Conservation (phyloP, 441 rosid genomes). For the Pelargonium fulgidum region DNA sequence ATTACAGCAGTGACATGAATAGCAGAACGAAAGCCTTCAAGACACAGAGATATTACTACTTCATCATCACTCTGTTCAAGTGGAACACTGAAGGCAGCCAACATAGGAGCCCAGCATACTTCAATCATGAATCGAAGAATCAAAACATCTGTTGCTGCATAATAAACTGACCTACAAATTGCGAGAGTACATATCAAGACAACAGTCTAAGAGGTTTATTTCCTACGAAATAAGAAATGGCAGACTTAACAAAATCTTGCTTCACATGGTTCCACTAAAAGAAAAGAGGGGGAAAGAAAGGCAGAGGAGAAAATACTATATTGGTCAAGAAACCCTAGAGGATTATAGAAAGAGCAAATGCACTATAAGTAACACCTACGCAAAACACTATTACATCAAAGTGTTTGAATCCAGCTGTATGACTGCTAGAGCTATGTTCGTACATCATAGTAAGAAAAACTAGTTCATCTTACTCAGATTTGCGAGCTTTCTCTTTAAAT, state of each 20-base stretch:
- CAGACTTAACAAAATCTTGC: background rate
- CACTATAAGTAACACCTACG: too few species aligned
- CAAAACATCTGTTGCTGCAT: conserved; percentile 93
- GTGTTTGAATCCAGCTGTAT: background rate
- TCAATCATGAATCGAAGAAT: conserved; percentile 96
- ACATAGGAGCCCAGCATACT: conserved; percentile 99
- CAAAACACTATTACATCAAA: background rate
- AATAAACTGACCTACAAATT: conserved; percentile 86
- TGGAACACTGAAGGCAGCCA: conserved; percentile 99
- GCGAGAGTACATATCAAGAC: conserved; percentile 28
- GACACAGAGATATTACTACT: conserved; percentile 65
- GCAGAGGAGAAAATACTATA: background rate
- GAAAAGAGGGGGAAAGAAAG: background rate
- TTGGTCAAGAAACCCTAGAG: background rate
- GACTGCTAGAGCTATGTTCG: background rate
- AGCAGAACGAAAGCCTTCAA: conserved; percentile 90
- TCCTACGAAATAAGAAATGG: background rate
- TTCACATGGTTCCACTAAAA: background rate
- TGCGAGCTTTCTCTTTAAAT: conserved; percentile 94
- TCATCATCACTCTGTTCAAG: conserved; percentile 97
- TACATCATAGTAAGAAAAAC: conserved; percentile 19
- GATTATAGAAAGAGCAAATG: background rate
- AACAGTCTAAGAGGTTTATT: conserved; percentile 3
- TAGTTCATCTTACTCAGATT: conserved; percentile 75
- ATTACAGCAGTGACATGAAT: conserved; percentile 94